Evolutionary conservation across 106 monocot species (phyloP).

Genomic region (Dioscorea zingiberensis): DNA sequence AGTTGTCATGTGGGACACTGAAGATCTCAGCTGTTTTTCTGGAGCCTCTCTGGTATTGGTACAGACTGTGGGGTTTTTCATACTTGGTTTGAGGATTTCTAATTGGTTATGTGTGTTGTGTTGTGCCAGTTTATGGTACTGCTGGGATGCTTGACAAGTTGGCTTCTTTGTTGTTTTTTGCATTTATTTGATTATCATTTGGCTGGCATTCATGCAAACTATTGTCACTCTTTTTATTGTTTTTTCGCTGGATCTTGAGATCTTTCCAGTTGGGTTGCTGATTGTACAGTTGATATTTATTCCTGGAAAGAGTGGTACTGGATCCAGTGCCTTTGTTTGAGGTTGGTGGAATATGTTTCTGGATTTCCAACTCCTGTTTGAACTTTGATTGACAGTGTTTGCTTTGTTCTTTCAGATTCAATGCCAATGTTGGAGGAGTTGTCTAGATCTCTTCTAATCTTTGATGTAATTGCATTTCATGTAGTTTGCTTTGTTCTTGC

Average conservation of each 20-base stretch:
- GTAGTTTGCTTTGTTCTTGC: slow-evolving; percentile 3
- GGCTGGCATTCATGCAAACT: too few relatives aligned
- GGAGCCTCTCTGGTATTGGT: slow-evolving; percentile 1
- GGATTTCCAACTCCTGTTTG: too few relatives aligned
- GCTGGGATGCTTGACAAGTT: too few relatives aligned
- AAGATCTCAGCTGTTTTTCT: slow-evolving; percentile 9
- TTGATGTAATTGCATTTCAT: too few relatives aligned
- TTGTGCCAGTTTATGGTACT: too few relatives aligned
- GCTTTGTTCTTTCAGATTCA: slow-evolving; percentile 30
- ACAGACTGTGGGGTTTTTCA: slow-evolving; percentile 7
- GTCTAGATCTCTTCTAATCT: not conserved
- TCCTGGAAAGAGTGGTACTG: too few relatives aligned
- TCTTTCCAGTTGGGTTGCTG: slow-evolving; percentile 11
- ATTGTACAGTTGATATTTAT: too few relatives aligned
- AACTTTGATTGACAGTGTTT: too few relatives aligned
- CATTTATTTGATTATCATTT: not conserved
- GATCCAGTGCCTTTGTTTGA: too few relatives aligned
- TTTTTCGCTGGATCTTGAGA: not conserved
- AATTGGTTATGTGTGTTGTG: too few relatives aligned
- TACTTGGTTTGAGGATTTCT: not conserved
- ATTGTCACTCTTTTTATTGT: too few relatives aligned
- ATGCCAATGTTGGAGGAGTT: slow-evolving; percentile 42
- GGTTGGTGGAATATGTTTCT: too few relatives aligned
- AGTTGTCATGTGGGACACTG: slow-evolving; percentile 5
- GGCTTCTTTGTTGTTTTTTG: not conserved